Evolutionary conservation across 768 basidiomycete species (phyloP), one percentile per base, ranked within the genome.

Genomic region (Xerocomellus amylosporus): DNA sequence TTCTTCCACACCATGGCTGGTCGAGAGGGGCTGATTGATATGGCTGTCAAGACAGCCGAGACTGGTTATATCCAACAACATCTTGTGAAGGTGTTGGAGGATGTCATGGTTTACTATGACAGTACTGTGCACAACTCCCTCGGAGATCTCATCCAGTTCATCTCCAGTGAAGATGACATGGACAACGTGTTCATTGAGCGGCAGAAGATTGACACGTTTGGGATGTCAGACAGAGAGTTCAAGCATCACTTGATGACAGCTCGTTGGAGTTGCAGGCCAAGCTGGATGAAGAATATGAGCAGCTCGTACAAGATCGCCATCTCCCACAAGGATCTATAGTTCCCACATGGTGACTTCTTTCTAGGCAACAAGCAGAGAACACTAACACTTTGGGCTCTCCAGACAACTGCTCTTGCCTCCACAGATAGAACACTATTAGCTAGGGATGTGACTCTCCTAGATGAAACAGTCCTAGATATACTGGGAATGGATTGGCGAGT

Each of bases 1-100:
- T 98, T 98, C 81, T 99, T 99, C 85, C 97, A 99, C 72, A 96
- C 97, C 53, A 98, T 98, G 96, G 96, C 96, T 64, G 96, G 97
- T 73, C 91, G 97, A 62, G 97, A 98, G 74, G 97, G 97, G 79
- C 74, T 99, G 49, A 98, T 98, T 65, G 97, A 99, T 79, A 98
- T 97, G 5, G 97, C 97, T 38, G 95, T 99, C 71, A 99, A 99
- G 78, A 99, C 97, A 4, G 97, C 97, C 43, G 97, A 99, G 74
- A 98, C 97, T 0, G 97, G 97, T 60, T 98, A 98, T 70, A 99
- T 98, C 64, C 97, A 99, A 71, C 90, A 96, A 64, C 90, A 96
- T 55, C 79, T 99, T 58, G 97, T 99, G 63, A 99, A 99, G 74
- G 97, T 97, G 1, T 75, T 98, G 62, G 97, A 98, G 72, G 97